A percentile compares a stretch with the other conserved stretches of the same genome.
Evolutionary conservation across 352 stramenopile genomes (phyloP).

Genomic region (Globisporangium emineosum): DNA sequence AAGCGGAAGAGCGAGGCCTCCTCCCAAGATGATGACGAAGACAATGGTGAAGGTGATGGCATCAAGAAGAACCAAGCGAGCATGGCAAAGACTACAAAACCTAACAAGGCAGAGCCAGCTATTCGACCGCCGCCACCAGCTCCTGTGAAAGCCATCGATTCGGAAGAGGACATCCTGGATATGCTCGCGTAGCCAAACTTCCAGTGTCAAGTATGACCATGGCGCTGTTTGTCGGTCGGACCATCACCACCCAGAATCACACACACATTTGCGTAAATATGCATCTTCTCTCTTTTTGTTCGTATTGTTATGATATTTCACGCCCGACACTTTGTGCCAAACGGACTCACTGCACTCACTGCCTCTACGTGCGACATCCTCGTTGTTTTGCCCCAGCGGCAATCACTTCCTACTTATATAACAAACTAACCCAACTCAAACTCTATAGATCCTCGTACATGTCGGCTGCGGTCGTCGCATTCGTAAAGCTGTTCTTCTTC

Average conservation of each 20-base stretch:
- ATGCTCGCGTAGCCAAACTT: conserved; percentile 25
- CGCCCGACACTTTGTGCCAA: not conserved
- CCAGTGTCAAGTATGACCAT: not conserved
- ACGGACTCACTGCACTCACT: not conserved
- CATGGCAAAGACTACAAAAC: not conserved
- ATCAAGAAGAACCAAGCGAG: not conserved
- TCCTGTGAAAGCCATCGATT: conserved; percentile 19
- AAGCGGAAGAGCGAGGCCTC: conserved; percentile 1
- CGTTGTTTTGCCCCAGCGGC: not conserved
- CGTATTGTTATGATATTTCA: not conserved
- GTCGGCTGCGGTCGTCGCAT: conserved; percentile 40
- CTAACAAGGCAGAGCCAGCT: not conserved
- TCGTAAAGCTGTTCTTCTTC: conserved; percentile 34
- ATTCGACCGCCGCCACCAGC: not conserved
- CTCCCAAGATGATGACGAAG: not conserved
- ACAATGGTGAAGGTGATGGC: not conserved
- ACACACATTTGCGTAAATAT: not conserved
- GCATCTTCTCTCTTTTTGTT: not conserved
- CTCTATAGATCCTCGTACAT: conserved; percentile 66
- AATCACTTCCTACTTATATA: not conserved
- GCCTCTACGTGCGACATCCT: not conserved
- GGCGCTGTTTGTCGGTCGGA: too few species aligned
- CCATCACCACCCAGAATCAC: too few species aligned
- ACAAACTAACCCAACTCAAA: not conserved
- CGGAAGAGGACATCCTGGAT: conserved; percentile 57